A percentile compares a stretch with the other conserved stretches of the same genome.
These are phyloP conservation scores for Chalara sp. DNA, from an alignment of 2,329 filamentous ascomycete species.

Conservation along the genomic window DNA sequence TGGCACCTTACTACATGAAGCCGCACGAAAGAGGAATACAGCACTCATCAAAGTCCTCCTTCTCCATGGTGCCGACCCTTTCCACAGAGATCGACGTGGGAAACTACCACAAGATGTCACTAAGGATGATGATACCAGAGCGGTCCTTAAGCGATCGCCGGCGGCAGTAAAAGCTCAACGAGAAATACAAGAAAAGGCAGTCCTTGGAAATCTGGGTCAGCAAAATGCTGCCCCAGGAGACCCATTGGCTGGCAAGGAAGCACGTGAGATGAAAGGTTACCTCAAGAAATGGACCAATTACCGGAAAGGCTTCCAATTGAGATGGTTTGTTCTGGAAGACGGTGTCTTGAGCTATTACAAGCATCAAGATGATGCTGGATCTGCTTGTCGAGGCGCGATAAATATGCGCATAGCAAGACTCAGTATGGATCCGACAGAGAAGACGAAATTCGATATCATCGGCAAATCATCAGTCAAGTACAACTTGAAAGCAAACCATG, in stretches of 20 bases:
- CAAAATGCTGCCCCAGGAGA: conserved; percentile 47
- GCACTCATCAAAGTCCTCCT: conserved; percentile 85
- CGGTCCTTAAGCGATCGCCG: conserved; percentile 88
- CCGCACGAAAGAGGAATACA: conserved; percentile 78
- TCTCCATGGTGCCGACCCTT: conserved; percentile 92
- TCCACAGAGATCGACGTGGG: conserved; percentile 88
- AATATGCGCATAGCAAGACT: conserved; percentile 96
- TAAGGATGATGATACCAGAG: conserved; percentile 82
- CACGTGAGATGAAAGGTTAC: conserved; percentile 96
- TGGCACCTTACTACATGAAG: conserved; percentile 91
- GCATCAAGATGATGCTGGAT: conserved; percentile 94
- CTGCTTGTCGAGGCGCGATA: conserved; percentile 93
- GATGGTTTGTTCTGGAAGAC: conserved; percentile 97
- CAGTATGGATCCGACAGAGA: conserved; percentile 95
- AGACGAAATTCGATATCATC: conserved; percentile 95
- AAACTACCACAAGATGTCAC: conserved; percentile 95
- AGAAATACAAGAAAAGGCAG: conserved; percentile 94
- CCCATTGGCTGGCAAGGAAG: conserved; percentile 70
- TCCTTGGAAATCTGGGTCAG: conserved; percentile 66
- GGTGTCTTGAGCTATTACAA: conserved; percentile 98
- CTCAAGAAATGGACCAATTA: conserved; percentile 99
- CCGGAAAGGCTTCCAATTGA: conserved; percentile 88
- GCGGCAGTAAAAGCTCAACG: conserved; percentile 90
- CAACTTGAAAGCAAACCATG: conserved; percentile 93
- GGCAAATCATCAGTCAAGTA: conserved; percentile 99